Percentiles rank a stretch among this genome's conserved stretches.
Evolutionary conservation across 192 early-diverging fungal genomes (phyloP).

Genomic region (Dissophora globulifera): DNA sequence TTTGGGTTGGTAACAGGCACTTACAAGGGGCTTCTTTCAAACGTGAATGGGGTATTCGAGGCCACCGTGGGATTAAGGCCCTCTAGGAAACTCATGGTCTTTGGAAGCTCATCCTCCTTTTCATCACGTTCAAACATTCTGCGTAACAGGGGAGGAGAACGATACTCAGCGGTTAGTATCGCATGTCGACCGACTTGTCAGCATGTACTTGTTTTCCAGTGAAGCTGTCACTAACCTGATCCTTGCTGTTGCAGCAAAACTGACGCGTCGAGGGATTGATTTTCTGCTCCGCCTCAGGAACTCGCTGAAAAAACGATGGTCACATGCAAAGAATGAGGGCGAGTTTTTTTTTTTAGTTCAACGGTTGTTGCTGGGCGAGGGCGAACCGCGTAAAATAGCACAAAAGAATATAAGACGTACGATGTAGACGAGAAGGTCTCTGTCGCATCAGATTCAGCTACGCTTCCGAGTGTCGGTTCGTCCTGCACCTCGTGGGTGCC

Average conservation of each 20-base stretch:
- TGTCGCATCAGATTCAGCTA: conserved; percentile 2
- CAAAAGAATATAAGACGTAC: conserved; percentile 6
- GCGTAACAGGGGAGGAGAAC: too few relatives aligned
- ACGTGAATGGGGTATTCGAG: conserved; percentile 13
- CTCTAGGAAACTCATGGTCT: conserved; percentile 46
- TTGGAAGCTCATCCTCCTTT: conserved; percentile 40
- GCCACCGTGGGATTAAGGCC: conserved; percentile 6
- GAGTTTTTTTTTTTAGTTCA: too few relatives aligned
- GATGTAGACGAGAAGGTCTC: conserved; percentile 32
- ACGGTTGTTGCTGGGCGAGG: too few relatives aligned
- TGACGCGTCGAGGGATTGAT: conserved; percentile 42
- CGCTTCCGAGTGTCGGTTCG: neutral
- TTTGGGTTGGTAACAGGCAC: neutral
- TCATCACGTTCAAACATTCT: conserved; percentile 54
- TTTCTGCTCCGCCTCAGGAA: conserved; percentile 30
- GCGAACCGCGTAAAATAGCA: neutral
- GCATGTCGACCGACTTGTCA: too few relatives aligned
- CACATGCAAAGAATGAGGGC: neutral
- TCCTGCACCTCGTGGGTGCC: conserved; percentile 7
- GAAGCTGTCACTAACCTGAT: conserved; percentile 22
- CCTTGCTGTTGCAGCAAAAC: conserved; percentile 49
- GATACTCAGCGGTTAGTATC: too few relatives aligned
- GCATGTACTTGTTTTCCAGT: too few relatives aligned
- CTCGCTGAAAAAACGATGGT: conserved; percentile 13
- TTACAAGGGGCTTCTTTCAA: conserved; percentile 16